Evolutionary conservation across 73 alveolate genomes (phyloP), one percentile per base, ranked within the genome.

Genomic region (Strombidium stylifer): DNA sequence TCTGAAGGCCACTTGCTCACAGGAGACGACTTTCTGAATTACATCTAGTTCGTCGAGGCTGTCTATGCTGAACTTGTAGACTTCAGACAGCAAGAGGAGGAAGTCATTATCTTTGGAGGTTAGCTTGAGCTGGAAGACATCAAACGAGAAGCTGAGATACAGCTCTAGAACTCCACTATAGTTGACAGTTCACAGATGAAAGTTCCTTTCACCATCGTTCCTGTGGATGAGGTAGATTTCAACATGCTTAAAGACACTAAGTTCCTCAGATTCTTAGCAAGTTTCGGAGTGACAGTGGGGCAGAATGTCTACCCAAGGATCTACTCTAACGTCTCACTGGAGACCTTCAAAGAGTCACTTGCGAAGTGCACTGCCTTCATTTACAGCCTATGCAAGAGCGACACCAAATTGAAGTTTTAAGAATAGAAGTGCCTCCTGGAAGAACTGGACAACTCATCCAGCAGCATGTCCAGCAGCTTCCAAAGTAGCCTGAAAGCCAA

Each of bases 181-280:
- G 21, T 3, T n/a, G n/a, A n/a, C n/a, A n/a, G n/a, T n/a, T n/a
- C n/a, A n/a, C n/a, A n/a, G n/a, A n/a, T n/a, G n/a, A n/a, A n/a
- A n/a, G 62, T 35, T 20, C 79, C 53, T 27, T 78, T 15, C 32
- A 40, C 75, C 2, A 35, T 78, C 11, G 65, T 78, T 3, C 84
- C 90, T 28, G 14, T 34, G 0, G 31, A 11, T 34, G 27, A 48
- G n/a, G 53, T 32, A 16, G 42, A 67, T 23, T 78, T 48, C 31
- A 78, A 69, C 57, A 24, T 55, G 36, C 16, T 68, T 4, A 31
- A 53, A 0, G 81, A 78, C 37, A 54, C 28, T 32, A 26, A 39
- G 14, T 78, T 78, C 44, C 12, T 39, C 0, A 55, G 35, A 1
- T 23, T 78, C 14, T 35, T 78, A 11, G 55, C 47, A 11, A 57